Base-by-base conservation (phyloP, 345 rosid genomes). In the Anastatica hierochuntica region DNA sequence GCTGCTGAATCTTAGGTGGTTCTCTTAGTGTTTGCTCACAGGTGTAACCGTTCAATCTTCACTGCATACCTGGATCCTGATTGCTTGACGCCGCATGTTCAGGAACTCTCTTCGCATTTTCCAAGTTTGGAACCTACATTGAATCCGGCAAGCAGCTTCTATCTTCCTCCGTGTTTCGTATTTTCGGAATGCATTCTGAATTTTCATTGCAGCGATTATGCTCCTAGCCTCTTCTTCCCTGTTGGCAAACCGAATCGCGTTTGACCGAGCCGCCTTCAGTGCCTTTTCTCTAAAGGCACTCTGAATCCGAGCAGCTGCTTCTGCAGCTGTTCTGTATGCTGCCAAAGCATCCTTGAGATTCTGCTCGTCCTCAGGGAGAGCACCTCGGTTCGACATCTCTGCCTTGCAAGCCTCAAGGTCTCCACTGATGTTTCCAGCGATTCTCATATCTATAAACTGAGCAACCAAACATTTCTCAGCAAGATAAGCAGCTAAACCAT, bases 281-380 rank as follows among this genome's bases (percentile, higher is more conserved):
- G 94, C 82, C 24, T 83, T 94, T 67, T 83, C 97, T 68, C 97
- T 76, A 63, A 85, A 75, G 31, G 99, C 99, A 60, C 57, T 70
- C 50, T 94, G 95, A 65, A 94, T 94, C 12, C 89, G 90, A 2
- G 85, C 90, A 3, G 99, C 99, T 4, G 97, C 99, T 63, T 80
- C 94, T 54, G 99, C 99, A 56, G 88, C 84, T 13, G 87, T 83
- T 35, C 85, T 62, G 62, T 88, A 88, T 43, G 99, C 95, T 13
- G 90, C 77, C 71, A 94, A 67, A 53, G 87, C 70, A 49, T 88
- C 94, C 73, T 82, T 85, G 64, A 88, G 65, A 69, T 65, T 73
- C 33, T 79, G 56, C 56, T 88, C 97, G 37, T 88, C 95, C 65
- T 81, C 79, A 7, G 59, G 73, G 15, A 72, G 44, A 54, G 79